Percentiles rank a stretch among this genome's conserved stretches.
phyloP scores from a whole-genome alignment of 2,329 filamentous ascomycete species.

The Ophiosphaerella narmari region DNA sequence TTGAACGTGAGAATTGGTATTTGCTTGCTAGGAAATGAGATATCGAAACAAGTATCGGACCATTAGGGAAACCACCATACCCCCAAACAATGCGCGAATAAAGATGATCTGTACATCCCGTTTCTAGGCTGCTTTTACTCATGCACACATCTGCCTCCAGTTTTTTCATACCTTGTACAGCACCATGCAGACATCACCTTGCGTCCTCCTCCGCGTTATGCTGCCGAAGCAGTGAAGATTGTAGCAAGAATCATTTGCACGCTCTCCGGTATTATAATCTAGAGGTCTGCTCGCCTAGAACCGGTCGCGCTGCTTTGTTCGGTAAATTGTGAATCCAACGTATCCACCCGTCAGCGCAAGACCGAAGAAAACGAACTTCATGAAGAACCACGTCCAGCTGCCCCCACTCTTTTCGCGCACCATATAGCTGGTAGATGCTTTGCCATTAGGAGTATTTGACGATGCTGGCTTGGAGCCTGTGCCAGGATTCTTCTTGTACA shows the following conservation, averaged over 20 bases:
- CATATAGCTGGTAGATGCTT: slow-evolving; percentile 33
- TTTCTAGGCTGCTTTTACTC: neutral
- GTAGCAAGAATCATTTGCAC: neutral
- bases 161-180: slow-evolving; percentile 3
- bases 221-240: neutral
- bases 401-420: slow-evolving; percentile 56
- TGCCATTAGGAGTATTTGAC: slow-evolving; percentile 18
- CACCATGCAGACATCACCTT: neutral
- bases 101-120: neutral
- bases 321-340: slow-evolving; percentile 82
- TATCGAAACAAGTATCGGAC: neutral
- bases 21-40: slow-evolving; percentile 1
- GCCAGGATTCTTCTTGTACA: slow-evolving; percentile 66
- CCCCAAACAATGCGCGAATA: neutral
- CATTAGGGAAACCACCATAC: neutral
- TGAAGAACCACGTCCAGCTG: slow-evolving; percentile 72
- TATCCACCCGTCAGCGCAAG: slow-evolving; percentile 74
- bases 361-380: slow-evolving; percentile 81
- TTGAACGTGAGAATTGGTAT: slow-evolving; percentile 3
- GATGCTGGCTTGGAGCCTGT: slow-evolving; percentile 18
- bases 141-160: neutral
- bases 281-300: slow-evolving; percentile 43
- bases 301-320: slow-evolving; percentile 60
- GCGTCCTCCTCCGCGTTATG: neutral
- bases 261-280: neutral